phyloP scores from a whole-genome alignment of 805 yeast species.

The Metahyphopichia silvanorum region DNA sequence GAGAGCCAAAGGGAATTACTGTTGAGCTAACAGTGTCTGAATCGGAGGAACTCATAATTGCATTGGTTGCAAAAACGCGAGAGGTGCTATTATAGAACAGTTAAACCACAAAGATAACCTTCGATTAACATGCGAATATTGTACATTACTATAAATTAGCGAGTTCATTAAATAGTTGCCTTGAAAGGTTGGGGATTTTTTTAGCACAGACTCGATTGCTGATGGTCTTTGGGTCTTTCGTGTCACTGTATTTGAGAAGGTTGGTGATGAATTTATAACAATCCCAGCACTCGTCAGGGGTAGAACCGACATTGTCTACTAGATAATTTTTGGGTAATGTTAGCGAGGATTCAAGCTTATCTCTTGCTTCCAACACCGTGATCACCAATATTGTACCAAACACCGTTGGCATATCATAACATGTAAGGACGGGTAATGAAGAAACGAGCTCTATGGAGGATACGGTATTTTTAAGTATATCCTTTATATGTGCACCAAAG shows the following conservation, averaged over 20 bases:
- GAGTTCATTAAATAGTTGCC: slow-evolving; percentile 11
- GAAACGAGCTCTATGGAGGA: slow-evolving; percentile 37
- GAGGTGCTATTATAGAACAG: neutral
- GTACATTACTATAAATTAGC: no score
- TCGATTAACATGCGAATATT: no score
- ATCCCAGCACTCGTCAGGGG: slow-evolving; percentile 12
- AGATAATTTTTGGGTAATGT: slow-evolving; percentile 18
- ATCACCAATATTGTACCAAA: slow-evolving; percentile 28
- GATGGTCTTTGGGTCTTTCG: slow-evolving; percentile 16
- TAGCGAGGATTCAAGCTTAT: slow-evolving; percentile 9
- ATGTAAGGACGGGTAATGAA: slow-evolving; percentile 34
- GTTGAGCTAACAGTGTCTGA: no score
- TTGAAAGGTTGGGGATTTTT: slow-evolving; percentile 12
- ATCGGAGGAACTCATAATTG: no score
- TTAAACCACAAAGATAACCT: slow-evolving; percentile 2
- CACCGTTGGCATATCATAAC: slow-evolving; percentile 29
- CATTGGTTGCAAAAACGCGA: no score
- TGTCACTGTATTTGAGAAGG: slow-evolving; percentile 18
- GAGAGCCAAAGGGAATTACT: no score
- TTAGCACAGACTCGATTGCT: slow-evolving; percentile 22
- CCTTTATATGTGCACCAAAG: slow-evolving; percentile 5
- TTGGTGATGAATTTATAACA: slow-evolving; percentile 25
- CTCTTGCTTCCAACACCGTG: slow-evolving; percentile 17
- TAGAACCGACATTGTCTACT: slow-evolving; percentile 10
- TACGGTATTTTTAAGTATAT: slow-evolving; percentile 23